phyloP scores from a whole-genome alignment of 2,329 filamentous ascomycete species.

The Bisporella sp. region DNA sequence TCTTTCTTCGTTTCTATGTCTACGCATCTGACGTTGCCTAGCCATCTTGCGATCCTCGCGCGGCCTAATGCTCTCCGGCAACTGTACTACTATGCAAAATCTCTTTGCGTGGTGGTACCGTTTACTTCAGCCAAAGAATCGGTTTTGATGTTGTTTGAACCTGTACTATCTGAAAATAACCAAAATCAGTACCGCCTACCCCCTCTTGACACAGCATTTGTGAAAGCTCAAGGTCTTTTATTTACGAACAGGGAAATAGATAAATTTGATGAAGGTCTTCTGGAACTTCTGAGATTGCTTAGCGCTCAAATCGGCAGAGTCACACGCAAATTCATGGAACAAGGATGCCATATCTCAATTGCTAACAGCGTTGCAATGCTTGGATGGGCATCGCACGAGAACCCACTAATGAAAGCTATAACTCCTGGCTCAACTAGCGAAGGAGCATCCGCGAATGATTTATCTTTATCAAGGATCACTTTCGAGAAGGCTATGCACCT shows the following conservation, averaged over 20 bases:
- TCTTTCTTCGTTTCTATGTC: no score
- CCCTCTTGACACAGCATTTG: conserved; percentile 51
- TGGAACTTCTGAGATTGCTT: conserved; percentile 46
- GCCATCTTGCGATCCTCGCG: conserved; percentile 72
- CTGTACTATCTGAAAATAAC: conserved; percentile 36
- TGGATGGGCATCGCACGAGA: conserved; percentile 23
- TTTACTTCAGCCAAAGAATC: conserved; percentile 64
- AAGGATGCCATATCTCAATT: conserved; percentile 50
- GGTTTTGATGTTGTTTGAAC: conserved; percentile 62
- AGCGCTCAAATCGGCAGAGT: conserved; percentile 49
- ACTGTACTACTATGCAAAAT: conserved; percentile 65
- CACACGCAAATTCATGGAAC: conserved; percentile 37
- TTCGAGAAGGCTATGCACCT: conserved; percentile 13
- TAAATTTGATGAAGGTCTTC: conserved; percentile 36
- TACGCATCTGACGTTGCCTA: no score
- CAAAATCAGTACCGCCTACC: conserved; percentile 31
- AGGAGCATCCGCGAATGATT: conserved; percentile 3
- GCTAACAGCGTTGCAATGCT: conserved; percentile 30
- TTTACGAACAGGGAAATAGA: conserved; percentile 47
- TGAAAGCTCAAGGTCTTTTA: conserved; percentile 57
- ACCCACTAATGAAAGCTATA: conserved; percentile 20
- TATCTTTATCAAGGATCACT: background rate
- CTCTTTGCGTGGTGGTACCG: conserved; percentile 48
- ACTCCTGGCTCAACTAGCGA: background rate
- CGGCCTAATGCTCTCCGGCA: conserved; percentile 64